Evolutionary conservation across 2,329 filamentous ascomycete species (phyloP).

Genomic region (Fusarium virguliforme): DNA sequence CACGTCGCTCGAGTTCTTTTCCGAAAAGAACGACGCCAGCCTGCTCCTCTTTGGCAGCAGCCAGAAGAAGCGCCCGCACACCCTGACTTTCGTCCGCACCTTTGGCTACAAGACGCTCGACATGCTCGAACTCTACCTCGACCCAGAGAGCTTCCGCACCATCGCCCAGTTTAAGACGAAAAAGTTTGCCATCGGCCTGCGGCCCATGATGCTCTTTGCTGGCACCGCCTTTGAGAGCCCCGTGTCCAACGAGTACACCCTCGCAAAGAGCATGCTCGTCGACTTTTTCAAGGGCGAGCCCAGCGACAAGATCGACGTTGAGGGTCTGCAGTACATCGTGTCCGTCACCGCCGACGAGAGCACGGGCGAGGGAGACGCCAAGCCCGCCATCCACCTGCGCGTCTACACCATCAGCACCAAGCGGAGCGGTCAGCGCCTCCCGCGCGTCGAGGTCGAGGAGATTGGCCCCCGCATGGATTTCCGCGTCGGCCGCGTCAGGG

Average conservation of each 20-base stretch:
- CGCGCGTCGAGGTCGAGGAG: constrained; percentile 93
- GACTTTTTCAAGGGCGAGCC: constrained; percentile 91
- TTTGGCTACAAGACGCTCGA: constrained; percentile 92
- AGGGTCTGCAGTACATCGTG: constrained; percentile 93
- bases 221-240: constrained; percentile 90
- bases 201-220: constrained; percentile 92
- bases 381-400: constrained; percentile 77
- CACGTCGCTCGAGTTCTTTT: constrained; percentile 92
- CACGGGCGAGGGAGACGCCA: constrained; percentile 61
- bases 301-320: constrained; percentile 89
- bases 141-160: constrained; percentile 79
- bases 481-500: constrained; percentile 83
- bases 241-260: constrained; percentile 83
- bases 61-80: constrained; percentile 96
- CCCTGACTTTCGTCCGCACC: constrained; percentile 84
- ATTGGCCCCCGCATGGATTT: constrained; percentile 97
- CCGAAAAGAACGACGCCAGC: constrained; percentile 94
- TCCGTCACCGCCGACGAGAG: constrained; percentile 83
- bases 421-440: constrained; percentile 88
- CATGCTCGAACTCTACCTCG: constrained; percentile 92
- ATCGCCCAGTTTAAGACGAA: constrained; percentile 83
- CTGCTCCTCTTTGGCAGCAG: constrained; percentile 87
- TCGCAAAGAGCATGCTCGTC: constrained; percentile 88
- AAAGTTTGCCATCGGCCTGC: constrained; percentile 84
- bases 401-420: constrained; percentile 90